Evolutionary conservation across 2,329 filamentous ascomycete genomes (phyloP).

Genomic region (Cordyceps militaris): DNA sequence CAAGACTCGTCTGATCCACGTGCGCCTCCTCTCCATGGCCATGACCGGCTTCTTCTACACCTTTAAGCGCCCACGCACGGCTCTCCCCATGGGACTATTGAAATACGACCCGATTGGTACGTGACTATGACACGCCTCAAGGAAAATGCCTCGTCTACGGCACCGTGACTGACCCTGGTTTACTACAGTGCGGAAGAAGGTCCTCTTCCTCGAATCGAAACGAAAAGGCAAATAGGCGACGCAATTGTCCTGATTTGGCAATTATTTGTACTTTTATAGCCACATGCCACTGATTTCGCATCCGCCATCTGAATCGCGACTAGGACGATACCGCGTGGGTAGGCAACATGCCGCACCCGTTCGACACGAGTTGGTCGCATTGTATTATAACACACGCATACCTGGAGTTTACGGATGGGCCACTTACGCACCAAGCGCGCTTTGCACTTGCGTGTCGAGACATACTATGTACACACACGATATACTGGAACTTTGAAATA

Average conservation of each 20-base stretch:
- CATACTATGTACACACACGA: neutral
- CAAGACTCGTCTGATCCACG: conserved; percentile 84
- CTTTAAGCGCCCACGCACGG: conserved; percentile 70
- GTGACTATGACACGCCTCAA: conserved; percentile 7
- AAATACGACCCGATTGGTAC: conserved; percentile 97
- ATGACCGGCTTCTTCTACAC: conserved; percentile 98
- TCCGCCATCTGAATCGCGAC: neutral
- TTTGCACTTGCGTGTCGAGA: conserved; percentile 3
- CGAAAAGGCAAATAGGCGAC: conserved; percentile 55
- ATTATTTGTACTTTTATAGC: neutral
- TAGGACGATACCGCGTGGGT: neutral
- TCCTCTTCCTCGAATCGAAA: conserved; percentile 91
- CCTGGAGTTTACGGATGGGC: conserved; percentile 13
- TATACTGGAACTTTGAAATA: neutral
- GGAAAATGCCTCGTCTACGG: neutral
- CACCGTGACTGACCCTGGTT: conserved; percentile 1
- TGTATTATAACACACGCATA: conserved; percentile 14
- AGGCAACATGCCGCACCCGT: neutral
- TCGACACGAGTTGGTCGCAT: neutral
- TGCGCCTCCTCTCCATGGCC: conserved; percentile 96
- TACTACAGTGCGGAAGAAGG: conserved; percentile 78
- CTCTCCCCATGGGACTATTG: conserved; percentile 87
- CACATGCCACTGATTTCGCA: neutral
- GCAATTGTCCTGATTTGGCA: neutral
- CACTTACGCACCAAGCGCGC: neutral